Evolutionary conservation across 2,329 filamentous ascomycete genomes (phyloP), one percentile per base, ranked within the genome.

Genomic region (Biscogniauxia sp.): DNA sequence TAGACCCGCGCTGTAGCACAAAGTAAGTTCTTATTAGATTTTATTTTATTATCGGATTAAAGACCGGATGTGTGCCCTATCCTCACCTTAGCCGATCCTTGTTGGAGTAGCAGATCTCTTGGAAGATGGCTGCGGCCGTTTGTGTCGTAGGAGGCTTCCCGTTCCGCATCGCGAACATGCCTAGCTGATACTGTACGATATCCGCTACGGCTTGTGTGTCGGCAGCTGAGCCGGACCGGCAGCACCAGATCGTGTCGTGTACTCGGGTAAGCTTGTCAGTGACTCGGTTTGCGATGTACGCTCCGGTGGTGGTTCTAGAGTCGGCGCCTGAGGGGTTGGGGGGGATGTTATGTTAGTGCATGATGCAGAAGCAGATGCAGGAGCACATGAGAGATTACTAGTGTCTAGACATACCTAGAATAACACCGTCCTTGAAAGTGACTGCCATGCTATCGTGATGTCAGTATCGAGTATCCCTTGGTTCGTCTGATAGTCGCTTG

Each of bases 231-330:
- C 95, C 95, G 63, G 95, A 98, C 73, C 95, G 90, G 82, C 95
- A 99, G 82, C 95, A 99, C 95, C 95, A 99, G 79, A 99, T 98
- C 61, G 94, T 98, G 78, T 99, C 95, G 80, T 96, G 91, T 63
- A 99, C 94, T 82, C 93, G 91, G 72, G 95, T 99, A 76, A 99
- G 88, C 84, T 99, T 99, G 85, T 99, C 95, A 66, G 95, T 99
- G 68, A 99, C 95, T 83, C 95, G 90, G 80, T 99, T 99, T 72
- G 95, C 95, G 75, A 99, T 98, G 84, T 98, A 99, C 70, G 94
- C 88, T 72, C 95, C 95, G 58, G 94, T 99, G 53, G 95, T 99
- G 68, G 95, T 99, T 82, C 95, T 88, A 73, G 93, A 97, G 79
- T 99, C 95, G 72, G 95, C 95, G 68, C 95, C 91, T 88, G 60